Evolutionary conservation across 176 grass and related monocot species (phyloP).

Genomic region (Lolium multiflorum): DNA sequence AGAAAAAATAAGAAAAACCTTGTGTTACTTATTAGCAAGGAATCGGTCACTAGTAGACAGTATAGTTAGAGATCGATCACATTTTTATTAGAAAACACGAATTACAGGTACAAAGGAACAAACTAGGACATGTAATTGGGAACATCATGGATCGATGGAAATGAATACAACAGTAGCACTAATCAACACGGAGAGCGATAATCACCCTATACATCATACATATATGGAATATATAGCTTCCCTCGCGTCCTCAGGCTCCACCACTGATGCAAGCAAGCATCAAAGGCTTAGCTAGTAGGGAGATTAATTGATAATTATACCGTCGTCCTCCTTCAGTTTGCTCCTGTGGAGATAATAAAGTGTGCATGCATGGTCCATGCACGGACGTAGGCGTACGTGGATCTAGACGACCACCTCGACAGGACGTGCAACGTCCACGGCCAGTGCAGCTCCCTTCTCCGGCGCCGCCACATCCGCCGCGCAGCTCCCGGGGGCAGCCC

Average conservation of each 20-base stretch:
- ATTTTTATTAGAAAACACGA: constrained; percentile 31
- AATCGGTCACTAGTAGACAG: neutral
- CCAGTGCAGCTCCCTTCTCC: neutral
- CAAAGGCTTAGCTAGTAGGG: neutral
- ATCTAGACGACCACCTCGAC: constrained; percentile 38
- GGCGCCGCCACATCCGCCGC: neutral
- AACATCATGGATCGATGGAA: neutral
- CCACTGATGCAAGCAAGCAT: neutral
- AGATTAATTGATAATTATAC: constrained; percentile 10
- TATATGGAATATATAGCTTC: neutral
- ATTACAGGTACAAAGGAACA: constrained; percentile 22
- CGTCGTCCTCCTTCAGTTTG: neutral
- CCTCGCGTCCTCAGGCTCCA: neutral
- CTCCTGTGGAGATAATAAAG: constrained; percentile 16
- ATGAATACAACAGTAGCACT: constrained; percentile 24
- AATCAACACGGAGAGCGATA: constrained; percentile 9
- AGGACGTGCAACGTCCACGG: neutral
- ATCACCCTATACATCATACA: neutral
- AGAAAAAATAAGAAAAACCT: too few relatives aligned
- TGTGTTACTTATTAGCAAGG: neutral
- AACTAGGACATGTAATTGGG: neutral
- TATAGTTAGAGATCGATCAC: neutral
- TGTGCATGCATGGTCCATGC: constrained; percentile 18
- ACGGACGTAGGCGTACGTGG: neutral
- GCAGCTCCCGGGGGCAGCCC: constrained; percentile 1